Conservation (phyloP, 148 eudicot species). For the Arctostaphylos glauca region DNA sequence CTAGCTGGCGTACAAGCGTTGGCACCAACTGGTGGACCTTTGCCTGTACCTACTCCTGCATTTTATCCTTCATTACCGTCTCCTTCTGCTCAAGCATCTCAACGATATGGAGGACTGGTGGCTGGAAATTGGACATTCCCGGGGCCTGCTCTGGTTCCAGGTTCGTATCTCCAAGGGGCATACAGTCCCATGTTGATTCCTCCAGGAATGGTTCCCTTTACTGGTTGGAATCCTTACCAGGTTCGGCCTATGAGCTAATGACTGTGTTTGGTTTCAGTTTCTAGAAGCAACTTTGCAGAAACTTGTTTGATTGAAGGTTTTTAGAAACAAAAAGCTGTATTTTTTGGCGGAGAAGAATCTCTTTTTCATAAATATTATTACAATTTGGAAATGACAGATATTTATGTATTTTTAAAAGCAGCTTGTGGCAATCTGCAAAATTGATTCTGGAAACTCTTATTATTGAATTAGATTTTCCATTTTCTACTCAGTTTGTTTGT, state of each 20-base stretch:
- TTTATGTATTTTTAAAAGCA: neutral
- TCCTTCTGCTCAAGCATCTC: slow-evolving; percentile 52
- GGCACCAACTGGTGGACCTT: slow-evolving; percentile 34
- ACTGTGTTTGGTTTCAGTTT: neutral
- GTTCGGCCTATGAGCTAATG: slow-evolving; percentile 33
- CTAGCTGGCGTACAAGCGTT: slow-evolving; percentile 46
- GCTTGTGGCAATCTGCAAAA: neutral
- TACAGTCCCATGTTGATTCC: slow-evolving; percentile 68
- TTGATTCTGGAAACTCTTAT: neutral
- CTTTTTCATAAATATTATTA: neutral
- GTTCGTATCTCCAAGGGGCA: slow-evolving; percentile 68
- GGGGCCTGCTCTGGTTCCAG: slow-evolving; percentile 68
- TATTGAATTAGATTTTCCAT: neutral
- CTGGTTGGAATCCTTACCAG: slow-evolving; percentile 81
- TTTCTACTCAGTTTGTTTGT: slow-evolving; percentile 1
- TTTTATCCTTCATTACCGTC: slow-evolving; percentile 49
- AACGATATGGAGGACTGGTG: slow-evolving; percentile 55
- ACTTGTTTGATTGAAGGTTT: neutral
- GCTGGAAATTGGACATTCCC: slow-evolving; percentile 71
- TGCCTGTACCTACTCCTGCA: slow-evolving; percentile 40
- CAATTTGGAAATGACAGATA: neutral
- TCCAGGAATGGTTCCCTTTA: slow-evolving; percentile 65
- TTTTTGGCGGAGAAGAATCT: neutral
- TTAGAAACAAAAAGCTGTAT: neutral
- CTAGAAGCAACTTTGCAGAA: neutral